These are phyloP conservation scores for Rhizopus arrhizus DNA, from an alignment of 371 early-diverging fungal genomes.

Conservation along the genomic window DNA sequence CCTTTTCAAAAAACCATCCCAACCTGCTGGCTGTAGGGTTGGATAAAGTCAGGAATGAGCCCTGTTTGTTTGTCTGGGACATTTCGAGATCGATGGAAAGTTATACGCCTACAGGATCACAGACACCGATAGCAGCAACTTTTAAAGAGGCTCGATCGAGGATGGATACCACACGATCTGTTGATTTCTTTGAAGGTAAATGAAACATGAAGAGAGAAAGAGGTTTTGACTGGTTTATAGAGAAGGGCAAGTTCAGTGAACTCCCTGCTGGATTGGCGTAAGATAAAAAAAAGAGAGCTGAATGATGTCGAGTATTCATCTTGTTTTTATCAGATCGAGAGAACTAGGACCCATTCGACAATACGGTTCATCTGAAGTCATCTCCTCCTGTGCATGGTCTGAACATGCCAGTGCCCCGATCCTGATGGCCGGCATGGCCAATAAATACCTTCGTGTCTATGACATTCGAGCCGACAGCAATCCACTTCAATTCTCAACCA, in stretches of 20 bases:
- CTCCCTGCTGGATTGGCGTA: background rate
- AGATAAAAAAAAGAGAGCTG: background rate
- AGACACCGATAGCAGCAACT: slow-evolving; percentile 28
- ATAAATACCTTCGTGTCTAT: slow-evolving; percentile 72
- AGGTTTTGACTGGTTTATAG: too few relatives aligned
- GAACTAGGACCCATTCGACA: slow-evolving; percentile 61
- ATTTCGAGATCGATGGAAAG: slow-evolving; percentile 54
- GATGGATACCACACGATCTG: background rate
- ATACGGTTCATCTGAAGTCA: slow-evolving; percentile 73
- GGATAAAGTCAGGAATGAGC: slow-evolving; percentile 77
- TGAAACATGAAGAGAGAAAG: background rate
- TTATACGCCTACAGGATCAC: slow-evolving; percentile 37
- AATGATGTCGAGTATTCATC: background rate
- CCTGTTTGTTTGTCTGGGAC: slow-evolving; percentile 79
- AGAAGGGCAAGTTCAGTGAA: too few relatives aligned
- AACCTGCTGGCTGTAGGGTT: slow-evolving; percentile 68
- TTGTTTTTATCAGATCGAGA: slow-evolving; percentile 18
- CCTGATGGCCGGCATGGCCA: slow-evolving; percentile 77
- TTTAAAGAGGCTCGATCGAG: slow-evolving; percentile 3
- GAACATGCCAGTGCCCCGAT: slow-evolving; percentile 52
- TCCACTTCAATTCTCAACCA: slow-evolving; percentile 65
- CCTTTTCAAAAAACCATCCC: slow-evolving; percentile 66
- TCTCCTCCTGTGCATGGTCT: slow-evolving; percentile 76
- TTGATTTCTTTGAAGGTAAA: slow-evolving; percentile 21
- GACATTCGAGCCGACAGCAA: slow-evolving; percentile 64